Percentiles rank a stretch among this genome's conserved stretches.
Conservation (phyloP, 371 early-diverging fungal genomes). For the Mortierella sp. region DNA sequence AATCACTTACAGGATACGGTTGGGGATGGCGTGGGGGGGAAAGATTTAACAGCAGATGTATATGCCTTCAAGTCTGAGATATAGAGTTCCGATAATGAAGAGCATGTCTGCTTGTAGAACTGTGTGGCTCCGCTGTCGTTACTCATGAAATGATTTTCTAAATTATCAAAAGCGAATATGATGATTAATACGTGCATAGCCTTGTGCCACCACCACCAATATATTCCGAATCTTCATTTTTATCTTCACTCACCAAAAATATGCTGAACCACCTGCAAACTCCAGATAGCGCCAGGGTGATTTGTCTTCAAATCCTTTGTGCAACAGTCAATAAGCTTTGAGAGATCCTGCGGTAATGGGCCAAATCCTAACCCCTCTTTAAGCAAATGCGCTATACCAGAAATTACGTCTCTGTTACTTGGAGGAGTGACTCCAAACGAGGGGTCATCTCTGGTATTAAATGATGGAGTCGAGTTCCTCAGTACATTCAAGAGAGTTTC, state of each 20-base stretch:
- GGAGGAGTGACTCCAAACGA: constrained; percentile 32
- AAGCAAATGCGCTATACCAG: constrained; percentile 37
- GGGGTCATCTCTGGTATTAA: constrained; percentile 41
- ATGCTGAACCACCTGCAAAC: constrained; percentile 51
- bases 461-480: constrained; percentile 46
- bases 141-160: constrained; percentile 27
- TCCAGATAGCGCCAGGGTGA: constrained; percentile 61
- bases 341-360: constrained; percentile 41
- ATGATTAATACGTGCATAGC: not conserved
- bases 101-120: constrained; percentile 33
- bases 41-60: constrained; percentile 26
- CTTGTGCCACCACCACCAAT: not conserved
- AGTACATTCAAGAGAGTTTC: constrained; percentile 57
- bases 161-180: not conserved
- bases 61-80: constrained; percentile 35
- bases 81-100: constrained; percentile 30
- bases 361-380: constrained; percentile 54
- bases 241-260: constrained; percentile 42
- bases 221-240: not conserved
- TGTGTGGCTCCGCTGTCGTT: constrained; percentile 13
- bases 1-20: constrained; percentile 32
- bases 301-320: constrained; percentile 49
- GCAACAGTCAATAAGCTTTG: constrained; percentile 40
- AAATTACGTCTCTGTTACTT: constrained; percentile 48
- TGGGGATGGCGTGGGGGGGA: constrained; percentile 37